phyloP scores from a whole-genome alignment of 257 asterid species.

The Nicotiana undulata region DNA sequence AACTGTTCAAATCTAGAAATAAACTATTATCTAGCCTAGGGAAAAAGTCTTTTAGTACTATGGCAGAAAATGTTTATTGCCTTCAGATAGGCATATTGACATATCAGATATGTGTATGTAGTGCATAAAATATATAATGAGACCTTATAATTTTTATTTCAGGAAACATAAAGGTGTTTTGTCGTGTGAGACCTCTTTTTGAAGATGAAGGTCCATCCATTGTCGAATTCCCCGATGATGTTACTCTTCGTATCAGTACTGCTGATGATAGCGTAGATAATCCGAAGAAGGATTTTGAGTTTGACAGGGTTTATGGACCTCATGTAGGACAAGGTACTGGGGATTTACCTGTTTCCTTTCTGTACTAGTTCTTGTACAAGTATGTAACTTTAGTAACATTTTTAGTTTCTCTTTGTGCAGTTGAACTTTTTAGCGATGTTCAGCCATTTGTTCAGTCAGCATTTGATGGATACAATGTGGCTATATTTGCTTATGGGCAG shows the following conservation, averaged over 20 bases:
- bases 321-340: slow-evolving; percentile 88
- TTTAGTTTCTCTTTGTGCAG: slow-evolving; percentile 44
- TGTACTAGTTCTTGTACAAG: slow-evolving; percentile 15
- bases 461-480: slow-evolving; percentile 91
- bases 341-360: slow-evolving; percentile 4
- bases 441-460: slow-evolving; percentile 99
- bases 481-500: slow-evolving; percentile 86
- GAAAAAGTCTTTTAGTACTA: not conserved
- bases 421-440: slow-evolving; percentile 78
- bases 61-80: not conserved
- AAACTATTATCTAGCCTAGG: slow-evolving; percentile 3
- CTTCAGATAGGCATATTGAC: not conserved
- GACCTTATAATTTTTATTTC: slow-evolving; percentile 26
- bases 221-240: slow-evolving; percentile 88
- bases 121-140: slow-evolving; percentile 15
- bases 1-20: slow-evolving; percentile 4
- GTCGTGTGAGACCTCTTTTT: slow-evolving; percentile 92
- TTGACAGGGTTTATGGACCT: slow-evolving; percentile 97
- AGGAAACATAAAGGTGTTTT: slow-evolving; percentile 90
- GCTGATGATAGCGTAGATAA: slow-evolving; percentile 65
- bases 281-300: slow-evolving; percentile 95
- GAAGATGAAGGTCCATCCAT: slow-evolving; percentile 85
- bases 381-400: slow-evolving; percentile 23
- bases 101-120: not conserved
- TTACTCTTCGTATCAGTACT: slow-evolving; percentile 64